Conservation (phyloP, 169 alveolate species). For the Eimeria necatrix region DNA sequence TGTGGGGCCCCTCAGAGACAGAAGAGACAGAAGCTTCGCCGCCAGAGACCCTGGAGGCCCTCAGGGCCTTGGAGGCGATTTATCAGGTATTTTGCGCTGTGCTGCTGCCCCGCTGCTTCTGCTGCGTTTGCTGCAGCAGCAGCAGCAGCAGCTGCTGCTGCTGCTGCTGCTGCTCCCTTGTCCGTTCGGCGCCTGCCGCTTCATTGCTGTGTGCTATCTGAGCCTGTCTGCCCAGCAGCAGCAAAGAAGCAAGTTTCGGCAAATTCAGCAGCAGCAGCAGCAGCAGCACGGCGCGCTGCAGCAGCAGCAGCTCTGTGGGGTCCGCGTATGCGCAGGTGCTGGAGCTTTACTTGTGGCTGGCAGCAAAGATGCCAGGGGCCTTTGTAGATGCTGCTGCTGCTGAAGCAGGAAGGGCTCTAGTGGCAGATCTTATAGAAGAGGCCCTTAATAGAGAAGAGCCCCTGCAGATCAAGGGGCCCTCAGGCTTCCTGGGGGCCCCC, state of each 20-base stretch:
- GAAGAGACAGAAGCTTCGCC: constrained; percentile 70
- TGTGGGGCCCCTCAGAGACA: neutral
- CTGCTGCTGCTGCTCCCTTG: neutral
- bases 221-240: neutral
- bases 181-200: neutral
- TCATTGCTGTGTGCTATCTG: neutral
- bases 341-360: constrained; percentile 73
- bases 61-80: constrained; percentile 60
- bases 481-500: constrained; percentile 6
- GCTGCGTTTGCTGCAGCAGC: neutral
- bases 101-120: neutral
- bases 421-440: constrained; percentile 26
- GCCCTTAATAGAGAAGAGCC: constrained; percentile 45
- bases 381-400: constrained; percentile 69
- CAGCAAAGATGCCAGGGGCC: constrained; percentile 57
- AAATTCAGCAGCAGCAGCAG: constrained; percentile 11
- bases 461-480: neutral
- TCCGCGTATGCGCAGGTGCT: constrained; percentile 42
- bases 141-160: neutral
- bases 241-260: neutral
- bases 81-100: constrained; percentile 32
- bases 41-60: constrained; percentile 66
- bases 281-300: too few species aligned
- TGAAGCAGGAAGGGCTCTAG: constrained; percentile 52
- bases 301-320: neutral